Base-by-base conservation (phyloP, 345 rosid species). In the Anacardium occidentale region DNA sequence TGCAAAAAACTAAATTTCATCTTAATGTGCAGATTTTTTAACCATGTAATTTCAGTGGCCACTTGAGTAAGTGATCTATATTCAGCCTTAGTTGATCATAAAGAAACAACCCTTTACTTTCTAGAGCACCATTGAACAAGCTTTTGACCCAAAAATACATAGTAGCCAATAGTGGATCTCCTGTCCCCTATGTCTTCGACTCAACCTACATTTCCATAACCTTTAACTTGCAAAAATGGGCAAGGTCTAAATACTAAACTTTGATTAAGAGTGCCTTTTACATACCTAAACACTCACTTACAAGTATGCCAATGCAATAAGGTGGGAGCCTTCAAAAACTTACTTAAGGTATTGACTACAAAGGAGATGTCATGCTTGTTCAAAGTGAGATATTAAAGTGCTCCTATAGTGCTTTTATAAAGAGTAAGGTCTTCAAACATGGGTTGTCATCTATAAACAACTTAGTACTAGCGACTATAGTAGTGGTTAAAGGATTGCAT, bases 261-360 rank as follows among this genome's bases (percentile, higher is more conserved):
- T 1, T 44, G 5, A 12, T 6, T 0, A 0, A 18, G 1, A 7
- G 32, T 12, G 0, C 4, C 12, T 1, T 44, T 21, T 2, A 42
- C 2, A 5, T 45, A 64, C 5, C 68, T 12, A 0, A 45, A 4
- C 0, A 64, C 10, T 0, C 20, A 1, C 21, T 64, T 42, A 13
- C 3, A 20, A 12, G 52, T 18, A 3, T 9, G 5, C 47, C 24
- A 40, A 1, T 44, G 53, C 0, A 5, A 1, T 0, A 20, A 0
- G 0, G 15, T 47, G 0, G 62, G 62, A 2, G 26, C 5, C 7
- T 0, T 14, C 11, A 62, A 5, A 44, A 51, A 72, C 10, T 63
- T 54, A 3, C 42, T 17, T 7, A 53, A 10, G 7, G 34, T 72
- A 10, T 72, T 21, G 0, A 62, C 25, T 0, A 6, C 1, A 0